phyloP scores from a whole-genome alignment of 148 eudicot species.

The Vaccinium vitisidaea region DNA sequence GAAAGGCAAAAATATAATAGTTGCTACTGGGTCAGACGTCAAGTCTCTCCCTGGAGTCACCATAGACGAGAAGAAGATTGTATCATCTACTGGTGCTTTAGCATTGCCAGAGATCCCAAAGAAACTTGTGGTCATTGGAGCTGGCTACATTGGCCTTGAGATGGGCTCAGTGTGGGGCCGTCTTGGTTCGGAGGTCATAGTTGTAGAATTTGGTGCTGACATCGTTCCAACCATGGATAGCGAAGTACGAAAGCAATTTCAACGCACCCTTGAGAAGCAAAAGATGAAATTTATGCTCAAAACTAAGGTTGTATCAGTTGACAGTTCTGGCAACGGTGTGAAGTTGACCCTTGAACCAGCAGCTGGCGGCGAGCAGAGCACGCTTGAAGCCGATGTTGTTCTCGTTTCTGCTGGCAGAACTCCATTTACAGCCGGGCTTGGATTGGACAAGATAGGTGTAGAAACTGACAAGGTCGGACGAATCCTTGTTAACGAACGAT shows the following conservation, averaged over 20 bases:
- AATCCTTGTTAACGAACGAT: constrained; percentile 59
- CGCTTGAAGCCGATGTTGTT: constrained; percentile 85
- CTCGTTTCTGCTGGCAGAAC: constrained; percentile 86
- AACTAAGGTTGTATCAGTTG: constrained; percentile 87
- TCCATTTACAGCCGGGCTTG: constrained; percentile 81
- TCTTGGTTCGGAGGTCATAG: constrained; percentile 86
- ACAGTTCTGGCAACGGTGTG: constrained; percentile 54
- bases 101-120: constrained; percentile 80
- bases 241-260: constrained; percentile 86
- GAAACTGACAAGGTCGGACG: constrained; percentile 80
- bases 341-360: constrained; percentile 81
- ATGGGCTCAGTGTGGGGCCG: constrained; percentile 99
- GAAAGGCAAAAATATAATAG: constrained; percentile 77
- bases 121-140: constrained; percentile 84
- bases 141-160: constrained; percentile 96
- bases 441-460: constrained; percentile 75
- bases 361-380: constrained; percentile 79
- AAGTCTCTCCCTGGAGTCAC: constrained; percentile 80
- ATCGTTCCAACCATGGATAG: constrained; percentile 93
- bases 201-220: constrained; percentile 81
- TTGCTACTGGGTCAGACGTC: constrained; percentile 96
- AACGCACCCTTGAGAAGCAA: constrained; percentile 90
- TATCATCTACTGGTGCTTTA: constrained; percentile 94
- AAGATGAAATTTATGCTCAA: constrained; percentile 92
- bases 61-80: constrained; percentile 86